These are phyloP conservation scores for Pugionium cornutum DNA, from an alignment of 345 rosid genomes.

Conservation along the genomic window DNA sequence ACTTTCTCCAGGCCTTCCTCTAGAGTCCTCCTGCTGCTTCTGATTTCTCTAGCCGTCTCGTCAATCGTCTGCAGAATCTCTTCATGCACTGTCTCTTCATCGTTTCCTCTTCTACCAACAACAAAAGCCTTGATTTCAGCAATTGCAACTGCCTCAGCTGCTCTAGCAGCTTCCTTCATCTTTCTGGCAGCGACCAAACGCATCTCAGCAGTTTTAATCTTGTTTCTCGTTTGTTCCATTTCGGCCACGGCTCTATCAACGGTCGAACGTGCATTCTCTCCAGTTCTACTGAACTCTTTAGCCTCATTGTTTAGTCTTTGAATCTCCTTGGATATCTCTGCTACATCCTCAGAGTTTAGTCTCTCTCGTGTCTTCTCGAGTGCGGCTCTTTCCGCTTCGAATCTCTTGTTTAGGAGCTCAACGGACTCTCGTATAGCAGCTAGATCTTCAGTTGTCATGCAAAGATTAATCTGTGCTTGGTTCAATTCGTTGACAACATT, in stretches of 20 bases:
- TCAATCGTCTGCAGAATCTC: slow-evolving; percentile 61
- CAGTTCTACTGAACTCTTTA: slow-evolving; percentile 64
- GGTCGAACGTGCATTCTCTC: slow-evolving; percentile 57
- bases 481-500: slow-evolving; percentile 59
- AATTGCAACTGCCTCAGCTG: slow-evolving; percentile 79
- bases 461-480: slow-evolving; percentile 81
- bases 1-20: slow-evolving; percentile 71
- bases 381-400: slow-evolving; percentile 64
- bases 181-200: slow-evolving; percentile 76
- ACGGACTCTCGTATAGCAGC: slow-evolving; percentile 71
- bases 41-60: slow-evolving; percentile 74
- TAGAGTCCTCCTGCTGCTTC: slow-evolving; percentile 62
- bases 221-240: slow-evolving; percentile 60
- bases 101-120: slow-evolving; percentile 18
- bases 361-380: slow-evolving; percentile 73
- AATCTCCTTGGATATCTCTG: slow-evolving; percentile 64
- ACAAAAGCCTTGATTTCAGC: slow-evolving; percentile 63
- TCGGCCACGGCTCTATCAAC: slow-evolving; percentile 66
- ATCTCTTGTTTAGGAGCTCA: slow-evolving; percentile 61
- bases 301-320: slow-evolving; percentile 70
- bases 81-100: slow-evolving; percentile 35
- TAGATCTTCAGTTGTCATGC: slow-evolving; percentile 75
- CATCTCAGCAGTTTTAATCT: slow-evolving; percentile 73
- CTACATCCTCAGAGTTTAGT: slow-evolving; percentile 53
- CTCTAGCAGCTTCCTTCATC: slow-evolving; percentile 92